Percentiles rank a stretch among this genome's conserved stretches.
Evolutionary conservation across 129 eudicot genomes (phyloP).

Genomic region (Centella asiatica): DNA sequence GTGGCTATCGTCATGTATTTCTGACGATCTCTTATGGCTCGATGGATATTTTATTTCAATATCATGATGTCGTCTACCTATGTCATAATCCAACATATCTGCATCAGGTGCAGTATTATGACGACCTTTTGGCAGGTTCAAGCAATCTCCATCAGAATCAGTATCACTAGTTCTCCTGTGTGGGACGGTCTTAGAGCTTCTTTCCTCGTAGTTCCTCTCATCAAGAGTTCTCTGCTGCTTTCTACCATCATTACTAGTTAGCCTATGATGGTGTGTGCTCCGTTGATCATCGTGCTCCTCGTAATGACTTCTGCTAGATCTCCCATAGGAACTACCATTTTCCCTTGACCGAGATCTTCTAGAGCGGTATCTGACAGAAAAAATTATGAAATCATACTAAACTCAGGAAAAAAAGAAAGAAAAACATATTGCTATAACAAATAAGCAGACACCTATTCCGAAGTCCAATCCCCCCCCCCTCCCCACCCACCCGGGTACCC

Average conservation of each 20-base stretch:
- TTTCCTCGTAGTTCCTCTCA: slow-evolving; percentile 20
- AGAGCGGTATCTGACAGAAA: slow-evolving; percentile 38
- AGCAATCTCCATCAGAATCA: slow-evolving; percentile 32
- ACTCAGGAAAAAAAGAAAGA: background rate
- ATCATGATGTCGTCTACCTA: background rate
- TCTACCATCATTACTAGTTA: slow-evolving; percentile 13
- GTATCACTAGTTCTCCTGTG: slow-evolving; percentile 16
- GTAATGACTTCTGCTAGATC: slow-evolving; percentile 31
- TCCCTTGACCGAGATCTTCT: slow-evolving; percentile 53
- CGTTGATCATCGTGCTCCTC: slow-evolving; percentile 33
- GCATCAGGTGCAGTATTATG: slow-evolving; percentile 20
- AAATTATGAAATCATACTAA: background rate
- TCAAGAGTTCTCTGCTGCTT: slow-evolving; percentile 18
- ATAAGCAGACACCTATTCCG: background rate
- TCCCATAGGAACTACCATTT: slow-evolving; percentile 20
- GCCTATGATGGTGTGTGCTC: slow-evolving; percentile 21
- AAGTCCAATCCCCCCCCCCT: no score
- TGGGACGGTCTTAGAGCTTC: slow-evolving; percentile 16
- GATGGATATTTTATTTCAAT: slow-evolving; percentile 18
- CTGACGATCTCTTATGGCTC: slow-evolving; percentile 6
- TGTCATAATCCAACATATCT: slow-evolving; percentile 17
- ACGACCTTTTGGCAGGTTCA: slow-evolving; percentile 16
- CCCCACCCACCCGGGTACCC: no score
- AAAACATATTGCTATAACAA: background rate
- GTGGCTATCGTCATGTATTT: background rate